A percentile compares a stretch with the other conserved stretches of the same genome.
Evolutionary conservation across 805 yeast species (phyloP).

Genomic region (Hanseniaspora lachancei): DNA sequence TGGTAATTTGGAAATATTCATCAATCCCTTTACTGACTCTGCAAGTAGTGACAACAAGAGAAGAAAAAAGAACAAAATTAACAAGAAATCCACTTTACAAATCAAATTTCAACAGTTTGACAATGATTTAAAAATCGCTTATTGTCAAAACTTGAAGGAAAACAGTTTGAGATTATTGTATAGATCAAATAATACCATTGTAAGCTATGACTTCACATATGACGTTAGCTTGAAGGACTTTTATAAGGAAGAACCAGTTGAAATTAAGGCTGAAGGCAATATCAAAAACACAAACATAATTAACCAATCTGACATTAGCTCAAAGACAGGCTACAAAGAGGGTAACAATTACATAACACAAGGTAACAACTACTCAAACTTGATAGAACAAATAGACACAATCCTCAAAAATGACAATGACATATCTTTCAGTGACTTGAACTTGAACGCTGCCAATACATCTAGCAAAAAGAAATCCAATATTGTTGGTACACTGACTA

Average conservation of each 20-base stretch:
- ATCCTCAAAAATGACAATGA: conserved; percentile 24
- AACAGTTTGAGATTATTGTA: conserved; percentile 1
- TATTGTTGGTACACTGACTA: conserved; percentile 65
- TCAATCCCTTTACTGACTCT: conserved; percentile 34
- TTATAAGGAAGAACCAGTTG: conserved; percentile 22
- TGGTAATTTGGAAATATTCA: conserved; percentile 62
- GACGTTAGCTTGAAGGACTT: conserved; percentile 15
- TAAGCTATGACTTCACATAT: background rate
- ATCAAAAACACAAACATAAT: conserved; percentile 14
- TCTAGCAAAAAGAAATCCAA: conserved; percentile 35
- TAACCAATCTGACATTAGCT: conserved; percentile 32
- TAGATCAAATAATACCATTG: background rate
- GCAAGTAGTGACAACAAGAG: conserved; percentile 13
- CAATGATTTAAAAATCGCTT: background rate
- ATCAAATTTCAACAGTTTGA: conserved; percentile 27
- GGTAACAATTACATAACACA: conserved; percentile 46
- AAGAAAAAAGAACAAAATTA: conserved; percentile 36
- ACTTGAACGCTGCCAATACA: conserved; percentile 16
- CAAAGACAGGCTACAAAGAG: conserved; percentile 47
- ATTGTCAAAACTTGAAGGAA: background rate
- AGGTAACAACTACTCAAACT: conserved; percentile 50
- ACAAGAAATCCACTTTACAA: conserved; percentile 38
- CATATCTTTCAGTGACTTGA: conserved; percentile 19
- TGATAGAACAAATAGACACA: conserved; percentile 27
- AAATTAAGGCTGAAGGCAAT: conserved; percentile 10